A percentile compares a stretch with the other conserved stretches of the same genome.
phyloP scores from a whole-genome alignment of 1,284 basidiomycete species.

The Inonotus hispidus region DNA sequence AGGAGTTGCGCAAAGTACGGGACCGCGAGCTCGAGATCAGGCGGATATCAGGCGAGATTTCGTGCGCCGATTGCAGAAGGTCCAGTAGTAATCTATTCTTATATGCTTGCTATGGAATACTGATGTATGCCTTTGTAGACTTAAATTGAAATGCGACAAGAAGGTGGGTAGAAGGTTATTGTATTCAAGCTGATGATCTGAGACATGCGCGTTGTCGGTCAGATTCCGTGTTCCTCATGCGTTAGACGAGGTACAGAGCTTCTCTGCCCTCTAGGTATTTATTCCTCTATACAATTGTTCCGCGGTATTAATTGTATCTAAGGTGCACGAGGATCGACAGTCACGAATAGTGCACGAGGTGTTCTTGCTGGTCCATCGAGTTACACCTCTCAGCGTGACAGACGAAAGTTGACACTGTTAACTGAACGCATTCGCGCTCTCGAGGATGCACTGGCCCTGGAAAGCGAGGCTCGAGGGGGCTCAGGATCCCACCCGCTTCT shows the following conservation, averaged over 20 bases:
- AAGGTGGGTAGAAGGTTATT: slow-evolving; percentile 3
- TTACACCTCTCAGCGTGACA: not conserved
- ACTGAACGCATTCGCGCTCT: slow-evolving; percentile 19
- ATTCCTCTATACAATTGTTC: not conserved
- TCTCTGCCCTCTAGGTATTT: not conserved
- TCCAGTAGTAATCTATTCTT: not conserved
- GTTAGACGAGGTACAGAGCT: not conserved
- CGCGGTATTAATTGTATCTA: not conserved
- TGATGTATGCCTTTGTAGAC: not conserved
- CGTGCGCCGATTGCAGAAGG: slow-evolving; percentile 17
- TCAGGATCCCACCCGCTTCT: slow-evolving; percentile 19
- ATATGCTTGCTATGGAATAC: not conserved
- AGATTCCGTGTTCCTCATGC: slow-evolving; percentile 15
- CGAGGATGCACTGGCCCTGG: slow-evolving; percentile 19
- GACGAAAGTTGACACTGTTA: slow-evolving; percentile 15
- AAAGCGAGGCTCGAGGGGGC: slow-evolving; percentile 6
- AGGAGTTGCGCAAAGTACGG: slow-evolving; percentile 7
- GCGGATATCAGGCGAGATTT: slow-evolving; percentile 11
- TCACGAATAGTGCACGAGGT: not conserved
- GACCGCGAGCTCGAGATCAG: slow-evolving; percentile 14
- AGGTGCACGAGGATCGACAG: not conserved
- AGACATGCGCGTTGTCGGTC: not conserved
- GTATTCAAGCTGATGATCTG: not conserved
- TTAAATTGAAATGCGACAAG: slow-evolving; percentile 18
- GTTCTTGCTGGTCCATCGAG: not conserved